Evolutionary conservation across 1,139 yeast genomes (phyloP), one percentile per base, ranked within the genome.

Genomic region (Pichia sorboxylosa): DNA sequence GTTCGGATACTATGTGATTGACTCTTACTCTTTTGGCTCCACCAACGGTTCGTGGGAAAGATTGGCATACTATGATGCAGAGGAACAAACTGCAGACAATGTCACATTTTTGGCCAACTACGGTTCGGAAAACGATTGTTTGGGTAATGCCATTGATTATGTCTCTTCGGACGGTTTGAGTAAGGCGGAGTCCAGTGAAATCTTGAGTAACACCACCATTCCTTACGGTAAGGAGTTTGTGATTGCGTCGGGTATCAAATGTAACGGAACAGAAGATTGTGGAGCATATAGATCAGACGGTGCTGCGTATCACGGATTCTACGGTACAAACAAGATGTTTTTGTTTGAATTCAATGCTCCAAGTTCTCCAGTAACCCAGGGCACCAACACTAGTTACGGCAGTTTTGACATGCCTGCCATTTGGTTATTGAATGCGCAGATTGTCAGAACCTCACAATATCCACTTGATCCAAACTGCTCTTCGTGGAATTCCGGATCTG

Each of bases 401-500:
- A 56, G 59, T 33, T 61, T 55, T 41, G 79, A 79, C 54, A 65
- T 78, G 79, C 85, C 90, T 32, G 87, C 85, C 35, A 70, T 79
- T 46, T 79, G 90, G 82, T 62, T 79, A 47, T 60, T 79, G 52
- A 79, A 79, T 52, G 82, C 83, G 35, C 72, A 75, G 55, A 74
- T 79, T 49, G 81, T 87, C 55, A 73, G 90, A 66, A 78, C 87
- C 36, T 64, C 81, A 34, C 87, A 79, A 59, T 79, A 79, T 54
- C 71, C 73, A 40, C 66, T 72, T 29, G 66, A 67, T 43, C 54
- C 64, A 31, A 62, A 68, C 43, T 79, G 87, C 56, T 76, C 85
- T 19, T 75, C 87, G 53, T 79, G 90, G 87, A 59, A 65, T 25
- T 63, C 77, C 33, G 85, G 85, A 11, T 77, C 87, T 59, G 90